Evolutionary conservation across 2,329 filamentous ascomycete genomes (phyloP), one percentile per base, ranked within the genome.

Genomic region (Aureobasidium sp.): DNA sequence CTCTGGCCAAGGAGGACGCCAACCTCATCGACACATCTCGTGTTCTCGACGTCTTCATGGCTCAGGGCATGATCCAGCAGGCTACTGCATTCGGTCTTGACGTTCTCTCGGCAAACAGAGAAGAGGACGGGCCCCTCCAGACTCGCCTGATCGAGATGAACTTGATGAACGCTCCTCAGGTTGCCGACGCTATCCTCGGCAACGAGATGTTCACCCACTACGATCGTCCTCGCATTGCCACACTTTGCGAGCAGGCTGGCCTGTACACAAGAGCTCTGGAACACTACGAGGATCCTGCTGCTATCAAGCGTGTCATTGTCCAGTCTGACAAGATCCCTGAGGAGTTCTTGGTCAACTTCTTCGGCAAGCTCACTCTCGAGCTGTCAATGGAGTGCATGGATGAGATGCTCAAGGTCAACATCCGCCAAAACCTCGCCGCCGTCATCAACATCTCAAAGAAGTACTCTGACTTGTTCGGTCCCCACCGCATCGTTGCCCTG

Each of bases 161-260:
- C 76, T 78, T 99, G 65, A 82, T 96, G 76, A 95, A 96, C 68
- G 95, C 94, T 1, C 94, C 94, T 56, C 94, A 97, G 75, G 95
- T 99, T 60, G 94, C 95, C 3, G 95, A 99, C 75, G 94, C 94
- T 37, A 99, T 99, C 68, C 84, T 99, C 44, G 90, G 93, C 67
- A 99, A 99, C 70, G 91, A 97, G 70, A 97, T 99, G 89, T 97
- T 99, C 77, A 91, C 91, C 0, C 86, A 99, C 77, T 99, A 96
- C 71, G 94, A 99, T 77, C 95, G 90, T 79, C 78, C 86, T 49
- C 88, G 91, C 66, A 90, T 99, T 75, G 90, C 93, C 27, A 84
- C 88, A 67, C 83, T 99, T 60, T 99, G 94, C 73, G 94, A 99
- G 78, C 89, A 95, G 73, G 92, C 92, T 58, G 91, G 92, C 58